Evolutionary conservation across 768 basidiomycete species (phyloP).

Genomic region (Suillus hirtellus): DNA sequence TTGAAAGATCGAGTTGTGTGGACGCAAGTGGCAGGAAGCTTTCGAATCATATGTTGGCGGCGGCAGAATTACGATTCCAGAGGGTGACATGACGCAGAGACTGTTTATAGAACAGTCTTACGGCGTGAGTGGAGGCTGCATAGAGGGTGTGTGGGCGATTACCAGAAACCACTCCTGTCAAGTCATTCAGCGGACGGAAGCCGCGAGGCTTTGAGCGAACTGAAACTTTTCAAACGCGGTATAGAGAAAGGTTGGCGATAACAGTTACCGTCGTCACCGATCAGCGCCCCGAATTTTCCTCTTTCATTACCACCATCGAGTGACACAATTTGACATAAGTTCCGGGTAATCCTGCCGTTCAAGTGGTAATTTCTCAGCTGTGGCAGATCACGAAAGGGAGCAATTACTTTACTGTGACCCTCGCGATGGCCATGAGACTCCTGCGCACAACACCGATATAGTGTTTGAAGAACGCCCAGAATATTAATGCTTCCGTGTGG

Average conservation of each 20-base stretch:
- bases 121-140: not conserved
- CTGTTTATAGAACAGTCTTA: not conserved
- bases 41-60: not conserved
- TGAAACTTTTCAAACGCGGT: not conserved
- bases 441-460: constrained; percentile 4
- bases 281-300: not conserved
- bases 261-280: not conserved
- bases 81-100: not conserved
- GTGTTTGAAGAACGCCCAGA: not conserved
- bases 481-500: not conserved
- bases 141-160: not conserved
- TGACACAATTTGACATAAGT: not conserved
- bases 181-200: not conserved
- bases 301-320: not conserved
- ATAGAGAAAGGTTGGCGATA: not conserved
- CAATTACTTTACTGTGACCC: not conserved
- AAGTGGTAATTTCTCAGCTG: not conserved
- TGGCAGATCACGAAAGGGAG: not conserved
- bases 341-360: not conserved
- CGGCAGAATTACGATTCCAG: not conserved
- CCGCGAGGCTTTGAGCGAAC: not conserved
- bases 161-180: not conserved
- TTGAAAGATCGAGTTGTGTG: not conserved
- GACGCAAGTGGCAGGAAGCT: not conserved
- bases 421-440: not conserved